phyloP scores from a whole-genome alignment of 2,329 filamentous ascomycete species.

The Aspergillus sp. region DNA sequence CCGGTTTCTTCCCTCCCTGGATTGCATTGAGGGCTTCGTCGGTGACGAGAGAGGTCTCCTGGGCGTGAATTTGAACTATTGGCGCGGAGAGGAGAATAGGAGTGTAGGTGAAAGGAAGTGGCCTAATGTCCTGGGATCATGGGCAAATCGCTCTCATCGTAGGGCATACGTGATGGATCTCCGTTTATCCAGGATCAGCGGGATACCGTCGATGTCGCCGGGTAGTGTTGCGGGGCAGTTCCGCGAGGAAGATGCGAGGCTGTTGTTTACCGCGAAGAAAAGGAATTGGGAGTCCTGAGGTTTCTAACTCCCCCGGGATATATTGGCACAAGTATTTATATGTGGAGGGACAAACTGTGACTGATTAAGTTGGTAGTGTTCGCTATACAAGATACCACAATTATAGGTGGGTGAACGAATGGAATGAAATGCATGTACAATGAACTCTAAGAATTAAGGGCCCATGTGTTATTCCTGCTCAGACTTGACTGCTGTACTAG shows the following conservation, averaged over 20 bases:
- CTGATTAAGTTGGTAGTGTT: neutral
- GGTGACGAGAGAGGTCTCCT: slow-evolving; percentile 32
- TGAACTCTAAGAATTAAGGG: neutral
- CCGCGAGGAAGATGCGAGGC: slow-evolving; percentile 31
- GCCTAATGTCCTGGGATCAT: slow-evolving; percentile 16
- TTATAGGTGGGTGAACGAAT: neutral
- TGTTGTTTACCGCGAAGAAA: slow-evolving; percentile 37
- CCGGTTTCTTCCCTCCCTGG: slow-evolving; percentile 39
- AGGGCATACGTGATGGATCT: slow-evolving; percentile 26
- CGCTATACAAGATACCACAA: neutral
- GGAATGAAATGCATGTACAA: neutral
- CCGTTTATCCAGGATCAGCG: slow-evolving; percentile 24
- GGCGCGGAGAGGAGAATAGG: slow-evolving; percentile 2
- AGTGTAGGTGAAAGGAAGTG: slow-evolving; percentile 5
- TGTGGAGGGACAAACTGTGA: neutral
- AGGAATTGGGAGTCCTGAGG: slow-evolving; percentile 35
- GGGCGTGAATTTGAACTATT: slow-evolving; percentile 23
- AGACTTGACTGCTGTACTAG: neutral
- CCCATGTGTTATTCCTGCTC: neutral
- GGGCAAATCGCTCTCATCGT: slow-evolving; percentile 21
- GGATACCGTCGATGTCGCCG: slow-evolving; percentile 18
- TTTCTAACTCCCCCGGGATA: neutral
- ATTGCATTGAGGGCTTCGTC: slow-evolving; percentile 39
- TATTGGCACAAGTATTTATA: neutral
- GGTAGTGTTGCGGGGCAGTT: slow-evolving; percentile 9